Percentiles rank a stretch among this genome's conserved stretches.
Evolutionary conservation across 2,329 filamentous ascomycete genomes (phyloP).

Genomic region (Colletotrichum gloeosporioides): DNA sequence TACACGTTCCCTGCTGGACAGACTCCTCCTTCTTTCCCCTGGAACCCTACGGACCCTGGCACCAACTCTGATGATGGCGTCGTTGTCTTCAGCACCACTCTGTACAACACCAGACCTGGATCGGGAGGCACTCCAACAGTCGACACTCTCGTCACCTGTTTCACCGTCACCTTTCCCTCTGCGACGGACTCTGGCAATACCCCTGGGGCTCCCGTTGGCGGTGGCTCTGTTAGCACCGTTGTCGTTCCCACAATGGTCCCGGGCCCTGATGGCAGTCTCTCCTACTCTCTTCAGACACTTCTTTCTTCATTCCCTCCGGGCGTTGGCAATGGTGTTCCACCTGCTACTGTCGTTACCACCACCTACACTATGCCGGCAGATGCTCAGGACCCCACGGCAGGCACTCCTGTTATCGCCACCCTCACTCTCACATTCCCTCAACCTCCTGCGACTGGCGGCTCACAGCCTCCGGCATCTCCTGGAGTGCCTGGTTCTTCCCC

Average conservation of each 20-base stretch:
- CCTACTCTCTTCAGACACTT: slow-evolving; percentile 28
- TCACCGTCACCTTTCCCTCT: slow-evolving; percentile 30
- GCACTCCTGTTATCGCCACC: slow-evolving; percentile 26
- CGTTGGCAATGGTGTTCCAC: not conserved
- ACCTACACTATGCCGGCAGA: slow-evolving; percentile 31
- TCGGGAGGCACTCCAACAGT: slow-evolving; percentile 7
- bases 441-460: not conserved
- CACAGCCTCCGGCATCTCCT: not conserved
- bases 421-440: slow-evolving; percentile 17
- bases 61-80: not conserved
- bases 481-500: not conserved
- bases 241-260: slow-evolving; percentile 18
- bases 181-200: not conserved
- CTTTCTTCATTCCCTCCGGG: slow-evolving; percentile 34
- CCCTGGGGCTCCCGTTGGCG: not conserved
- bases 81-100: slow-evolving; percentile 19
- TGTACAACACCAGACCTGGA: slow-evolving; percentile 9
- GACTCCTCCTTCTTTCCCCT: not conserved
- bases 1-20: not conserved
- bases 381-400: slow-evolving; percentile 6
- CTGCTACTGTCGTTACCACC: slow-evolving; percentile 21
- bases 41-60: not conserved
- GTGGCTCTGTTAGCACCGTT: not conserved
- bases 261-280: slow-evolving; percentile 37
- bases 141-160: slow-evolving; percentile 24